Percentiles rank a stretch among this genome's conserved stretches.
Evolutionary conservation across 768 basidiomycete genomes (phyloP).

Genomic region (Russula sp.): DNA sequence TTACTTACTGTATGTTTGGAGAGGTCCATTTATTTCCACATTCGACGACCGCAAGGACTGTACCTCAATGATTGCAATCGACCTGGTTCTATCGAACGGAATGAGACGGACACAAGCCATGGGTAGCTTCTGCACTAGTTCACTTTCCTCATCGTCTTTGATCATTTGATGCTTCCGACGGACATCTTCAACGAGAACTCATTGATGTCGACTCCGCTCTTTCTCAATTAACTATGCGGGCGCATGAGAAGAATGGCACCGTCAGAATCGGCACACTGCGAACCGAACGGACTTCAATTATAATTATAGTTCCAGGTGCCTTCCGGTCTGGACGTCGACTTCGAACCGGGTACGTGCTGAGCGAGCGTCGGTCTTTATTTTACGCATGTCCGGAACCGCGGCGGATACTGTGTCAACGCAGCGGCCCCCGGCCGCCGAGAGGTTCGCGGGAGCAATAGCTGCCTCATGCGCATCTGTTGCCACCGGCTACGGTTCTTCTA

Average conservation of each 20-base stretch:
- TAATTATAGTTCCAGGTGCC: no score
- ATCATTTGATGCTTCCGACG: not conserved
- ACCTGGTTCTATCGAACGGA: not conserved
- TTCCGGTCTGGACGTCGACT: not conserved
- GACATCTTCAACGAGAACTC: not conserved
- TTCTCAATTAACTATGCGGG: not conserved
- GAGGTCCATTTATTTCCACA: not conserved
- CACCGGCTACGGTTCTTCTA: not conserved
- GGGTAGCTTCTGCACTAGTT: not conserved
- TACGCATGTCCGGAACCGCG: not conserved
- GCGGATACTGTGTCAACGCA: not conserved
- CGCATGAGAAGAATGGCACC: not conserved
- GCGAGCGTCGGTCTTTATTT: not conserved
- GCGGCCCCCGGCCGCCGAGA: not conserved
- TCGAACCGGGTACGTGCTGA: not conserved
- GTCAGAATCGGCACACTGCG: not conserved
- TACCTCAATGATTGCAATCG: not conserved
- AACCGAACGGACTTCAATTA: not conserved
- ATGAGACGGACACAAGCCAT: not conserved
- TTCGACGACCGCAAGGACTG: not conserved
- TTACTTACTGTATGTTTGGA: conserved; percentile 19
- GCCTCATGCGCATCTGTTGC: not conserved
- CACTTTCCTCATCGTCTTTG: not conserved
- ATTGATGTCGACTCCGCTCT: not conserved
- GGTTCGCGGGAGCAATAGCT: not conserved